Base-by-base conservation (phyloP, 805 yeast species). In the Kodamaea hsintzibuensis region DNA sequence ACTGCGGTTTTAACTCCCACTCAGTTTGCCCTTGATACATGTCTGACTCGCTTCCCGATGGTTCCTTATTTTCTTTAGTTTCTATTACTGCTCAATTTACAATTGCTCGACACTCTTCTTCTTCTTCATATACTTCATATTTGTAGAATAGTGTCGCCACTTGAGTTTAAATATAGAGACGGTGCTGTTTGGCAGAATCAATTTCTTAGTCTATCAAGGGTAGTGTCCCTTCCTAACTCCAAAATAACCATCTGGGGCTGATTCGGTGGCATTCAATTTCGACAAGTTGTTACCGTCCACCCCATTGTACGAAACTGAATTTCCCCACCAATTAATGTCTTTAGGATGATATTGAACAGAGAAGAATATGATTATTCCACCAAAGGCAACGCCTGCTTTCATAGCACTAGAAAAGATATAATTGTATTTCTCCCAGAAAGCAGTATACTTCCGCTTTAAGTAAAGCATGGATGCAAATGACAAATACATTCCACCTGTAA, bases 261-360 rank as follows among this genome's bases (percentile, higher is more conserved):
- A 27, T n/a, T 33, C 51, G 7, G 66, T 57, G 2, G 62, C 65
- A 55, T 62, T 60, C 35, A 59, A 54, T 16, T 53, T 49, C 2
- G 46, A 4, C 10, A 80, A 56, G 12, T 86, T 82, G 12, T 17
- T 27, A 40, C 71, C 74, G 47, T 78, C 82, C 42, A 68, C 51
- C 52, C 82, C 82, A 1, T 43, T 59, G 49, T 59, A 63, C 1
- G 62, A 38, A 12, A 76, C 68, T 16, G 43, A 55, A 47, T 64
- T 65, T 3, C 72, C 72, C 73, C 73, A 68, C 73, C 72, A 69
- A 12, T 17, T 39, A 35, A 71, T 57, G 33, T 55, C 50, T 50
- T 63, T 68, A 7, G 58, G 66, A 47, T 70, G 64, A 50, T 70
- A 72, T 52, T 68, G 69, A 7, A 71, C 75, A 2, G 76, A 71